These are phyloP conservation scores for Podospora appendiculata DNA, from an alignment of 495 filamentous ascomycete genomes.

Conservation along the genomic window DNA sequence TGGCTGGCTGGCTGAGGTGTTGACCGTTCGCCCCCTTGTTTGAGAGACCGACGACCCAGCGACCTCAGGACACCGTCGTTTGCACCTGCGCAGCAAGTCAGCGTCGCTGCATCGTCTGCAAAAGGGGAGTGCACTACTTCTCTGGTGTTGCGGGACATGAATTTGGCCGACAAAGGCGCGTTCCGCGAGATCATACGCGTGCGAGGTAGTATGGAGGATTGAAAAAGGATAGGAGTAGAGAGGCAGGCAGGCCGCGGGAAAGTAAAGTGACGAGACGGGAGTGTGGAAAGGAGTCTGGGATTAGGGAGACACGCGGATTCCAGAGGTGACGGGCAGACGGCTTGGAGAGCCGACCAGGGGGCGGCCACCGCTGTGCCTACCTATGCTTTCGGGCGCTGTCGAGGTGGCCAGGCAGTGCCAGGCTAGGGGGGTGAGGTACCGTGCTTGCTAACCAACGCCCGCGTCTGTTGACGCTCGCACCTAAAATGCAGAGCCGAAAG, in stretches of 20 bases:
- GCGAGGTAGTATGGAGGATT: background rate
- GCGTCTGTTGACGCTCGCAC: background rate
- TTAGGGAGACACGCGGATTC: background rate
- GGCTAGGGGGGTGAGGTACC: background rate
- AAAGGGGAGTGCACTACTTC: slow-evolving; percentile 9
- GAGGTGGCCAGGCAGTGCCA: background rate
- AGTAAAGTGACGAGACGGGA: background rate
- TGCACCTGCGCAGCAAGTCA: slow-evolving; percentile 24
- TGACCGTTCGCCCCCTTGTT: slow-evolving; percentile 12
- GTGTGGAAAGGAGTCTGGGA: slow-evolving; percentile 2
- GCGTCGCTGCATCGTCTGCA: slow-evolving; percentile 12
- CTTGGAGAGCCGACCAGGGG: slow-evolving; percentile 14
- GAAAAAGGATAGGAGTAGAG: slow-evolving; percentile 9
- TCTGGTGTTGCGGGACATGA: slow-evolving; percentile 10
- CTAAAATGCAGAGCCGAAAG: background rate
- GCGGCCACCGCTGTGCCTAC: background rate
- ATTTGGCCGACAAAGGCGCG: slow-evolving; percentile 14
- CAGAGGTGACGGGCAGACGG: slow-evolving; percentile 23
- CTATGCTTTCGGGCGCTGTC: background rate
- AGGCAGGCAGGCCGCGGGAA: too few species aligned
- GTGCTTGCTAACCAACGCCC: too few species aligned
- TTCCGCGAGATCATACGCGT: slow-evolving; percentile 15
- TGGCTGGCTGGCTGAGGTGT: too few species aligned
- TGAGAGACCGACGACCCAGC: slow-evolving; percentile 11
- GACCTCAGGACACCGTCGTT: background rate